Evolutionary conservation across 1,139 yeast species (phyloP).

Genomic region (Suhomyces terraborum): DNA sequence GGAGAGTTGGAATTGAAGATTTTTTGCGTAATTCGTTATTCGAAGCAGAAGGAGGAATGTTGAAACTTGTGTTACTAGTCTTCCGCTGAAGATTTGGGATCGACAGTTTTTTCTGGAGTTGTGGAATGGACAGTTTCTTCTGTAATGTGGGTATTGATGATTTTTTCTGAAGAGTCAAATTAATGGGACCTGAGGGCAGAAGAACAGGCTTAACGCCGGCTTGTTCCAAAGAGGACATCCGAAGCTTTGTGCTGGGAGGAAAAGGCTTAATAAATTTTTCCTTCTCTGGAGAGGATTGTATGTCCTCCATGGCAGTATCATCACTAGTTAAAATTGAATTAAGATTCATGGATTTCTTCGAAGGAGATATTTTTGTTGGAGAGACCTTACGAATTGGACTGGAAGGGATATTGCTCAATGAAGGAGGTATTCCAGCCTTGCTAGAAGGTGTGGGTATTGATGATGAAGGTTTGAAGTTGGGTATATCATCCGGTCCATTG

Average conservation of each 20-base stretch:
- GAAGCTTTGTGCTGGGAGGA: slow-evolving; percentile 28
- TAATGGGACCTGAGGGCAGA: slow-evolving; percentile 7
- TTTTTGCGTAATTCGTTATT: slow-evolving; percentile 18
- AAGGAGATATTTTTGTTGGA: slow-evolving; percentile 47
- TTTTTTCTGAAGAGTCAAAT: slow-evolving; percentile 14
- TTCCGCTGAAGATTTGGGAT: slow-evolving; percentile 23
- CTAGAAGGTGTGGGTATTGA: neutral
- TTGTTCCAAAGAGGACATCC: slow-evolving; percentile 36
- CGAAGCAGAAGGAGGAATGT: slow-evolving; percentile 3
- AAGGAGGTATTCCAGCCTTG: neutral
- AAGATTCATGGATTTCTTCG: slow-evolving; percentile 43
- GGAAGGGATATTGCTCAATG: slow-evolving; percentile 7
- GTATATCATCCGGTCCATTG: slow-evolving; percentile 29
- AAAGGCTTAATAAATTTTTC: slow-evolving; percentile 28
- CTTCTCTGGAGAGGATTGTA: slow-evolving; percentile 5
- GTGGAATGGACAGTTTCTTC: slow-evolving; percentile 21
- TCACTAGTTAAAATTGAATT: slow-evolving; percentile 30
- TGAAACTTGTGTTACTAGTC: slow-evolving; percentile 22
- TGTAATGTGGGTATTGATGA: slow-evolving; percentile 17
- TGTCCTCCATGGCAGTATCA: slow-evolving; percentile 9
- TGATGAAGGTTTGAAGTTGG: slow-evolving; percentile 14
- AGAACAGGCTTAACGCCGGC: slow-evolving; percentile 32
- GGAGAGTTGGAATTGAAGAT: slow-evolving; percentile 21
- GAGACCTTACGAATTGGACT: slow-evolving; percentile 33
- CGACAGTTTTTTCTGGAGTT: slow-evolving; percentile 21